Percentiles rank a stretch among this genome's conserved stretches.
These are phyloP conservation scores for Lachnellula hyalina DNA, from an alignment of 2,329 filamentous ascomycete species.

Conservation along the genomic window DNA sequence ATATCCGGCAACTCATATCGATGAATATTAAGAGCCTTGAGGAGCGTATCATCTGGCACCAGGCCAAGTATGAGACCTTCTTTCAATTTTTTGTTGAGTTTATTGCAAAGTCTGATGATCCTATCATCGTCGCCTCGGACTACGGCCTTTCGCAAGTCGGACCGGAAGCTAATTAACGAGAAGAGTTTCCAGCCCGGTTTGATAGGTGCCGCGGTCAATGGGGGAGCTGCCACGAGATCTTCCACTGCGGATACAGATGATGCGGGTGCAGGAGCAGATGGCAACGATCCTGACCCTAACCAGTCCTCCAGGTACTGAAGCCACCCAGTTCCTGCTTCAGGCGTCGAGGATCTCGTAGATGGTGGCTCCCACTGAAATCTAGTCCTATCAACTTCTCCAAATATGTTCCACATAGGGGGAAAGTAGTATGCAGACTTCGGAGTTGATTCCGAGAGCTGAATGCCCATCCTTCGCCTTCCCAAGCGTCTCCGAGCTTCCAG, in stretches of 20 bases:
- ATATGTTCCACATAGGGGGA: conserved; percentile 18
- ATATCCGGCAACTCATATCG: neutral
- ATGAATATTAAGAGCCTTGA: conserved; percentile 6
- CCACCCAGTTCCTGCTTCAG: neutral
- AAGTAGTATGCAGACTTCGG: conserved; percentile 13
- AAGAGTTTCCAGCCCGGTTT: neutral
- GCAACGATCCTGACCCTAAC: conserved; percentile 13
- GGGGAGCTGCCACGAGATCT: neutral
- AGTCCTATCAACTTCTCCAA: conserved; percentile 21
- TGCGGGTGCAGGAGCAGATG: neutral
- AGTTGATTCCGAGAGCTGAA: conserved; percentile 21
- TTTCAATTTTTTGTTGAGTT: conserved; percentile 20
- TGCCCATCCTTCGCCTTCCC: conserved; percentile 30
- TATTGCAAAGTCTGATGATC: conserved; percentile 9
- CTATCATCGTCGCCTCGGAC: neutral
- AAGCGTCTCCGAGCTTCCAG: conserved; percentile 30
- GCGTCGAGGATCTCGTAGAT: conserved; percentile 9
- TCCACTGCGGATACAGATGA: neutral
- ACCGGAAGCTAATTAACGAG: conserved; percentile 14
- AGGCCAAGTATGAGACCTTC: conserved; percentile 21
- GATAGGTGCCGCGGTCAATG: neutral
- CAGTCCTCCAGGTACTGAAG: neutral
- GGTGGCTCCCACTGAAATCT: conserved; percentile 31
- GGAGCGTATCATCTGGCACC: conserved; percentile 14
- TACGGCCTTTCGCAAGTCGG: neutral